A percentile compares a stretch with the other conserved stretches of the same genome.
Evolutionary conservation across 177 flowering plant species (phyloP).

Genomic region (Tripterygium wilfordii): DNA sequence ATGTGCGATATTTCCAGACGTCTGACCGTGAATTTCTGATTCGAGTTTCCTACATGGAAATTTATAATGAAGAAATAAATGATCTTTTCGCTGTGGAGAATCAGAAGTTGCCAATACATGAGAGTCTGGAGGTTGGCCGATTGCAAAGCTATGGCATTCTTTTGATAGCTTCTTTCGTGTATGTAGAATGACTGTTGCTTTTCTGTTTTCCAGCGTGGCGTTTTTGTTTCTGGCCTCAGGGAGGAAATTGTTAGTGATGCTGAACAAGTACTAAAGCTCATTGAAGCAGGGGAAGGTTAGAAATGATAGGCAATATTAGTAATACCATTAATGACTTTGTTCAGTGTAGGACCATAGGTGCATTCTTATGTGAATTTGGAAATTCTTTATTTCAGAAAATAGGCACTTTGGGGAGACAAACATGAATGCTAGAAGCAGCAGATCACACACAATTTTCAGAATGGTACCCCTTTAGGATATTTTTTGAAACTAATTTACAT

Average conservation of each 20-base stretch:
- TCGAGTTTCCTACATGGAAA: conserved; percentile 96
- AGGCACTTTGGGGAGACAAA: conserved; percentile 98
- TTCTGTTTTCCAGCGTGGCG: conserved; percentile 55
- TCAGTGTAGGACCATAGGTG: no score
- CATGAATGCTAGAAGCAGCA: conserved; percentile 90
- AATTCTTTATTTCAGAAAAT: conserved; percentile 48
- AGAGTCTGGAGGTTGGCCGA: conserved; percentile 74
- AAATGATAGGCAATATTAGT: no score
- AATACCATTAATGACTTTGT: no score
- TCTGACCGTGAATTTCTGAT: conserved; percentile 74
- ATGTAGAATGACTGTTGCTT: conserved; percentile 5
- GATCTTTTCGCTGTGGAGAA: conserved; percentile 80
- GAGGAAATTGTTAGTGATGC: conserved; percentile 87
- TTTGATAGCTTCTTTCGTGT: neutral
- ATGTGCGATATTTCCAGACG: conserved; percentile 29
- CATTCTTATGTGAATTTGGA: neutral
- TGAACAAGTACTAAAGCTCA: conserved; percentile 77
- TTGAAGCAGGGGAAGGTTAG: conserved; percentile 88
- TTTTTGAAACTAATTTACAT: neutral
- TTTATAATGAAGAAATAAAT: conserved; percentile 92
- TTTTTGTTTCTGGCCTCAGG: conserved; percentile 87
- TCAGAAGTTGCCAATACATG: conserved; percentile 85
- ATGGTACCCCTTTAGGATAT: conserved; percentile 53
- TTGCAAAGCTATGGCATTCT: neutral
- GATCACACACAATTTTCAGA: conserved; percentile 97